A percentile compares a stretch with the other conserved stretches of the same genome.
Evolutionary conservation across 306 rosid genomes (phyloP).

Genomic region (Quercus bicolor): DNA sequence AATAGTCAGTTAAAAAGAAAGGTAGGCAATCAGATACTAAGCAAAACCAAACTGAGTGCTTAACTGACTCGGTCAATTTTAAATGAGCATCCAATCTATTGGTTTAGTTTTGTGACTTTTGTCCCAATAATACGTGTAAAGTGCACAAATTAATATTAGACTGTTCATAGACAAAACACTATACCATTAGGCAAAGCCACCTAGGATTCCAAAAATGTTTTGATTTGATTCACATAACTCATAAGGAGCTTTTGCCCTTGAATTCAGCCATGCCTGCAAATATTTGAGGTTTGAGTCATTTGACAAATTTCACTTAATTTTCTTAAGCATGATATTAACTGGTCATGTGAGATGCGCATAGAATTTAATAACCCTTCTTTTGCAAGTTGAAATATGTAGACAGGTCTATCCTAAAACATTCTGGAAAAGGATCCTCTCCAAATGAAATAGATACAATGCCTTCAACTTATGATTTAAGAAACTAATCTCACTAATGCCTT

Average conservation of each 20-base stretch:
- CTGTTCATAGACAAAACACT: neutral
- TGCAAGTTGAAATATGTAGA: no score
- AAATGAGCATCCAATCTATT: neutral
- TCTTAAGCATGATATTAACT: no score
- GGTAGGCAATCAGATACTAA: neutral
- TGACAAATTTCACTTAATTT: no score
- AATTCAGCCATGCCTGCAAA: neutral
- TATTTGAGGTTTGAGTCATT: no score
- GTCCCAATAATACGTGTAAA: neutral
- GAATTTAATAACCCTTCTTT: no score
- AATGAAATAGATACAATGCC: no score
- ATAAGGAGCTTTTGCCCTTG: neutral
- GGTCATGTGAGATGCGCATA: no score
- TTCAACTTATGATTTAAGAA: no score
- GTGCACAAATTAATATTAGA: neutral
- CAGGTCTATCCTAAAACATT: no score
- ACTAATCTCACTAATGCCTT: neutral
- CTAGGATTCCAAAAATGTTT: neutral
- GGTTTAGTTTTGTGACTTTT: neutral
- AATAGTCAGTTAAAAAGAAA: neutral
- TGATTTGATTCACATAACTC: neutral
- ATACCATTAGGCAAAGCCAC: neutral
- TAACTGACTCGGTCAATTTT: conserved; percentile 17
- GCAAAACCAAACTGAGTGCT: conserved; percentile 5
- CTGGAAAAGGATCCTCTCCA: no score